Percentiles rank a stretch among this genome's conserved stretches.
Conservation (phyloP, 192 early-diverging fungal species). For the Rhizophagus sp. region DNA sequence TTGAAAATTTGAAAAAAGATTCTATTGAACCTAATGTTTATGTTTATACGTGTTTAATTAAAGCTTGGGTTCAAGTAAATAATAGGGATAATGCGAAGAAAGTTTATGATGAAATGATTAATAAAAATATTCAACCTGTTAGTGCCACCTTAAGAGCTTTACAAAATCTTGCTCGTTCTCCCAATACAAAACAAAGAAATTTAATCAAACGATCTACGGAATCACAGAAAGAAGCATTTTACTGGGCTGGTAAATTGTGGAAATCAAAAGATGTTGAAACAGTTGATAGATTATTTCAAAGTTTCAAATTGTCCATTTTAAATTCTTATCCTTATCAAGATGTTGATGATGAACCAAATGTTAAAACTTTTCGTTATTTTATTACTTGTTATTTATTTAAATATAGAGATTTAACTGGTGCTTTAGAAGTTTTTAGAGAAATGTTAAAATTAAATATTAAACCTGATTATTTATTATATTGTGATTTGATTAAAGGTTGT, state of each 20-base stretch:
- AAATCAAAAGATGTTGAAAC: neutral
- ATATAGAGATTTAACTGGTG: neutral
- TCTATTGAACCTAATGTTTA: conserved; percentile 34
- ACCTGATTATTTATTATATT: neutral
- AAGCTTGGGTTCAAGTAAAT: conserved; percentile 40
- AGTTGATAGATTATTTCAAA: neutral
- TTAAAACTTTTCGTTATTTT: neutral
- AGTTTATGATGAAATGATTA: conserved; percentile 40
- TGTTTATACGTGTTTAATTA: conserved; percentile 40
- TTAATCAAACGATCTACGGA: neutral
- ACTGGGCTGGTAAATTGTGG: neutral
- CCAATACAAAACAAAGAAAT: neutral
- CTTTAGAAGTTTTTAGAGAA: neutral
- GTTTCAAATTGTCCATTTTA: neutral
- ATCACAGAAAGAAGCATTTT: neutral
- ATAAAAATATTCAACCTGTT: conserved; percentile 6
- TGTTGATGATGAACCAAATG: neutral
- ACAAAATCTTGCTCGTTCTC: neutral
- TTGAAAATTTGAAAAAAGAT: conserved; percentile 28
- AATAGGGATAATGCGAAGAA: conserved; percentile 31
- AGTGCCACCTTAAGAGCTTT: conserved; percentile 9
- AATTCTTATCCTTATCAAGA: neutral
- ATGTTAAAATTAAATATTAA: neutral
- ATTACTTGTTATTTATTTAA: neutral
- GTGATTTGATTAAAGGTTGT: neutral